Conservation (phyloP, 2,329 filamentous ascomycete species). For the Sarocladium brachiariae region DNA sequence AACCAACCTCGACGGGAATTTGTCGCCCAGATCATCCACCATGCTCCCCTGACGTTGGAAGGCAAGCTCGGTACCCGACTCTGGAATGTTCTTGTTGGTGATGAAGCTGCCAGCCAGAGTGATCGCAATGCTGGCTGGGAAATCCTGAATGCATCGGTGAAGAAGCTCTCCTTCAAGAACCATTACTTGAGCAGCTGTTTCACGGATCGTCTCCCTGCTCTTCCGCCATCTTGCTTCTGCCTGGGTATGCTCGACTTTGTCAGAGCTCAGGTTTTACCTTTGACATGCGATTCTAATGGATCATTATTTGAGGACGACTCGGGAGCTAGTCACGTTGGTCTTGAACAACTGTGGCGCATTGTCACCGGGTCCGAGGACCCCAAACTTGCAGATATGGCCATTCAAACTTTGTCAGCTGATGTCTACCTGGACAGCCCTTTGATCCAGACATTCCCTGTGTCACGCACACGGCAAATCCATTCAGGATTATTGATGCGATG, state of each 20-base stretch:
- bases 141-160: constrained; percentile 46
- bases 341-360: constrained; percentile 78
- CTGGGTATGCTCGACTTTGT: constrained; percentile 58
- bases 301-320: constrained; percentile 45
- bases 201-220: constrained; percentile 46
- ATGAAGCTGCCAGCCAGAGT: constrained; percentile 47
- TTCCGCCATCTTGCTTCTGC: constrained; percentile 54
- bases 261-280: constrained; percentile 39
- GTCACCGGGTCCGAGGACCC: constrained; percentile 61
- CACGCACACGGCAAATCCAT: constrained; percentile 53
- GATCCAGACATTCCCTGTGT: constrained; percentile 42
- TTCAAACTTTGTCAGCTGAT: constrained; percentile 60
- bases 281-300: constrained; percentile 36
- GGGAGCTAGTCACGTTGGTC: constrained; percentile 41
- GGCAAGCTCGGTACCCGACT: constrained; percentile 54
- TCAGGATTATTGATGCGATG: constrained; percentile 67
- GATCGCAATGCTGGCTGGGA: constrained; percentile 65
- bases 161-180: constrained; percentile 39
- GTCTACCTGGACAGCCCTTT: constrained; percentile 59
- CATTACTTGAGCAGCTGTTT: constrained; percentile 50
- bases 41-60: constrained; percentile 56
- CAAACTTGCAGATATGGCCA: constrained; percentile 61
- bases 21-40: constrained; percentile 49
- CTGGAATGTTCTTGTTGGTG: constrained; percentile 69
- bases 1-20: constrained; percentile 52